Conservation (phyloP, 176 grass and related monocot species). For the Puya raimondii region DNA sequence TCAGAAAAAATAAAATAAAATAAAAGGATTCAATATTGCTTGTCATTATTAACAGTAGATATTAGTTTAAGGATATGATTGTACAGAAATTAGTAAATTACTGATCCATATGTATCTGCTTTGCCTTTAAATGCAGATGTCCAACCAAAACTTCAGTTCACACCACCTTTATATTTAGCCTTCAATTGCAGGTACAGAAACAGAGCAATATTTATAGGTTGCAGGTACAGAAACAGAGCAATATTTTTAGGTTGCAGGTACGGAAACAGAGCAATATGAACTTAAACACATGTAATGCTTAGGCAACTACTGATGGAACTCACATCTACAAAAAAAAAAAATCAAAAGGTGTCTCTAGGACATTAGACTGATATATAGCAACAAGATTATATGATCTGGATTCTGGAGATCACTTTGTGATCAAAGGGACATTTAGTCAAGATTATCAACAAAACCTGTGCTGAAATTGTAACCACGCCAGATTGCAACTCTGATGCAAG, state of each 20-base stretch:
- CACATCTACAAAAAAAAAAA: neutral
- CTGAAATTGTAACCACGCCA: slow-evolving; percentile 91
- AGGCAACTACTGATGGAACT: neutral
- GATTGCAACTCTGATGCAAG: slow-evolving; percentile 74
- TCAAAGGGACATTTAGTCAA: no score
- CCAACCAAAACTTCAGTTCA: neutral
- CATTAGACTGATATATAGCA: no score
- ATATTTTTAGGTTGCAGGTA: neutral
- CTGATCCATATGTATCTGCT: neutral
- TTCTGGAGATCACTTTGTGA: no score
- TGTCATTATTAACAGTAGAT: no score
- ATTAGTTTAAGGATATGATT: no score
- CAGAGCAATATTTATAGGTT: neutral
- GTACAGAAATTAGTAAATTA: neutral
- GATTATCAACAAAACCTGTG: slow-evolving; percentile 49
- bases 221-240: neutral
- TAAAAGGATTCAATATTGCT: neutral
- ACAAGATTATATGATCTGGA: no score
- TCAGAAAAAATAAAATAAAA: slow-evolving; percentile 12
- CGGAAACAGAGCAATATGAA: neutral
- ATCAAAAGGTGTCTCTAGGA: no score
- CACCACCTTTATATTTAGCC: neutral
- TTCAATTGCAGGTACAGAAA: neutral
- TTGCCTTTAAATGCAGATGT: neutral
- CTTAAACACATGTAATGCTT: neutral